phyloP scores from a whole-genome alignment of 305 asterid species.

The Solanum aculeatissimum region DNA sequence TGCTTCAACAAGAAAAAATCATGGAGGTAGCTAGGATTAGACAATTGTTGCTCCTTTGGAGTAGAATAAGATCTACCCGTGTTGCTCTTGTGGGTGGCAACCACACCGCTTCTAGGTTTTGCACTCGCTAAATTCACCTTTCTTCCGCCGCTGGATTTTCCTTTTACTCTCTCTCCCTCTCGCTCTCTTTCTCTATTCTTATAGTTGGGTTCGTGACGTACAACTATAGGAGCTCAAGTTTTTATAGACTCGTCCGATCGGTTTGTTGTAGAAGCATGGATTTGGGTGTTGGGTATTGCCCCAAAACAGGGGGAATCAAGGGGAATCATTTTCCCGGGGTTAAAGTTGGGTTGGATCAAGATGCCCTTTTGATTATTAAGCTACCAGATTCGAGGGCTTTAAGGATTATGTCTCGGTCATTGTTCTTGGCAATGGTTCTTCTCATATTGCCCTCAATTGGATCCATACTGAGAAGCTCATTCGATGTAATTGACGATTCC shows the following conservation, averaged over 20 bases:
- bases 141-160: background rate
- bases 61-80: slow-evolving; percentile 25
- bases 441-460: slow-evolving; percentile 22
- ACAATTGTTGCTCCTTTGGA: slow-evolving; percentile 45
- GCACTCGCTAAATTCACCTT: slow-evolving; percentile 45
- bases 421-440: slow-evolving; percentile 44
- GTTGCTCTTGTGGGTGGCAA: slow-evolving; percentile 78
- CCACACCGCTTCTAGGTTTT: slow-evolving; percentile 82
- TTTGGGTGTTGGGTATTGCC: slow-evolving; percentile 7
- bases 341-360: slow-evolving; percentile 17
- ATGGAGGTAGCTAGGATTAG: slow-evolving; percentile 61
- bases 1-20: background rate
- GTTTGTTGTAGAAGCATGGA: slow-evolving; percentile 17
- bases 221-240: background rate
- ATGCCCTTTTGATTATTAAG: slow-evolving; percentile 30
- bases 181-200: background rate
- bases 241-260: background rate
- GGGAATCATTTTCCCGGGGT: slow-evolving; percentile 1
- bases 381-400: slow-evolving; percentile 43
- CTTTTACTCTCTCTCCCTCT: background rate
- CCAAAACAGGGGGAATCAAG: slow-evolving; percentile 4
- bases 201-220: background rate
- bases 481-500: background rate
- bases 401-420: slow-evolving; percentile 40
- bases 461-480: slow-evolving; percentile 19